Evolutionary conservation across 139 green algal genomes (phyloP), one percentile per base, ranked within the genome.

Genomic region (Asterochloris erici): DNA sequence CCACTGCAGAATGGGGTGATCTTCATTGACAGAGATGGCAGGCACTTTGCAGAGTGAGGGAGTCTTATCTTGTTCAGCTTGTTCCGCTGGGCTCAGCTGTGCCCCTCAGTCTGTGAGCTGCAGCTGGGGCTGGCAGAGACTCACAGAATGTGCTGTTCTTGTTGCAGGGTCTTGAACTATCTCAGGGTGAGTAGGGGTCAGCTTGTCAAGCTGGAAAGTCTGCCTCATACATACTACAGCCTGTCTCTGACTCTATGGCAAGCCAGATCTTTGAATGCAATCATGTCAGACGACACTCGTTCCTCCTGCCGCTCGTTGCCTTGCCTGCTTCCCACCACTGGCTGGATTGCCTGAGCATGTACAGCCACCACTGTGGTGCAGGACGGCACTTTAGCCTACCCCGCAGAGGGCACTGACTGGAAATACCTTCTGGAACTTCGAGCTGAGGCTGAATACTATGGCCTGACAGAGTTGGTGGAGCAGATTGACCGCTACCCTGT

Each of bases 391-490:
- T 89, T 95, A 23, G 89, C 82, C 78, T 95, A 92, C 82, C 89
- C 88, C 10, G 14, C 82, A n/a, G 90, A 94, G 73, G 86, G 88
- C 66, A 79, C 85, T 10, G 91, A 93, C 78, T 90, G 84, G 77
- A 92, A 91, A 83, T 94, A 92, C 73, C 75, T 95, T 74, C 73
- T 95, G 63, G 91, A 95, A 83, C 85, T 95, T 28, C 74, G 89
- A 4, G 86, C 90, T 10, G 91, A 95, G 76, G 91, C 91, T 13
- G 90, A 94, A 77, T 95, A 87, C 84, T 95, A 94, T 73, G 91
- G 91, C 38, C 84, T 95, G 9, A 83, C 73, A 12, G 91, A 89
- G 6, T 82, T 95, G 14, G 75, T 92, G 68, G 79, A 86, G 16
- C 68, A 86, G 10, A 92, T 95, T 15, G 91, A 95, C 82, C 89